Evolutionary conservation across 1,284 basidiomycete genomes (phyloP), one percentile per base, ranked within the genome.

Genomic region (Rhodotorula sp.): DNA sequence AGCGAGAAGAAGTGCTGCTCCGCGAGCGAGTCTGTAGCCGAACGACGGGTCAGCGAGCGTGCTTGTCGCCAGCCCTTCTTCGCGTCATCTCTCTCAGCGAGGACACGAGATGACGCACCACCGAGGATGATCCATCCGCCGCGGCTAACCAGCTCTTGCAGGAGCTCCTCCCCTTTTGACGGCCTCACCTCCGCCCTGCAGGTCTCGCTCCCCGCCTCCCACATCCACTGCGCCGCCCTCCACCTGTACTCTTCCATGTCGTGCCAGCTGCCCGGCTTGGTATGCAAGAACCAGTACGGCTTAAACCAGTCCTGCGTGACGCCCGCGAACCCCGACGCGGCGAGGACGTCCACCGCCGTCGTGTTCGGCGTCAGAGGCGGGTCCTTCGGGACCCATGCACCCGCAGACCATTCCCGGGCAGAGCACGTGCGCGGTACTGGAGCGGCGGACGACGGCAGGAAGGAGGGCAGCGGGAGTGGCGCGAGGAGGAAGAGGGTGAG

Each of bases 1-100:
- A 57, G 57, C 19, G 46, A 59, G 48, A 66, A 53, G 29, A 51
- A 51, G 39, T 66, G 57, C 50, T 62, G 61, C 50, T 62, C 61
- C 13, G 50, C 22, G 19, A 62, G 61, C n/a, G 61, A 62, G 61
- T 62, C 60, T 61, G 46, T 22, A 13, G 19, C 17, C 8, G 41
- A 15, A 12, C 13, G 13, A 34, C 17, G 8, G 44, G 37, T 34
- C 32, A 61, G 22, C 22, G n/a, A n/a, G n/a, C n/a, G n/a, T n/a
- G n/a, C n/a, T 12, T 17, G 19, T n/a, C 10, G 50, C 8, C 15
- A 8, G 50, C 21, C 12, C 3, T 3, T 6, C 21, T 21, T 2
- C 25, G 48, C 25, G 25, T 27, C 27, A n/a, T 1, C 8, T 6
- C 17, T 17, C 44, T n/a, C 17, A 44, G 44, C 6, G 44, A 48